Evolutionary conservation across 2,329 filamentous ascomycete genomes (phyloP).

Genomic region (Hymenoscyphus repandus): DNA sequence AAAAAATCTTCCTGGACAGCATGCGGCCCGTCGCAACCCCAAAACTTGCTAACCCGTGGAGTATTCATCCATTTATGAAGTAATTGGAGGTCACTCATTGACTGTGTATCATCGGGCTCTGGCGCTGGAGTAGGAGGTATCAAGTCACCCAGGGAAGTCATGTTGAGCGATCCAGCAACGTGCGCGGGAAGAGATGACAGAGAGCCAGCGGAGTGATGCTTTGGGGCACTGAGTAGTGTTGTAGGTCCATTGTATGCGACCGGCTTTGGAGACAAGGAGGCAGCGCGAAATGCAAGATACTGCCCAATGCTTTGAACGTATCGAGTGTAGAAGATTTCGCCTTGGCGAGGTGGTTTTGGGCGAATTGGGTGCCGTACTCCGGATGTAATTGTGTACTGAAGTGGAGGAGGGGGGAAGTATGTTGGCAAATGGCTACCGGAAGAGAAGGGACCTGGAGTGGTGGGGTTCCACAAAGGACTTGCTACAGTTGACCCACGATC

Average conservation of each 20-base stretch:
- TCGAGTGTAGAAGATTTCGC: constrained; percentile 85
- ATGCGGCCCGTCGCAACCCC: constrained; percentile 61
- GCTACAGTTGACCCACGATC: constrained; percentile 35
- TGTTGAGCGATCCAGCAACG: constrained; percentile 26
- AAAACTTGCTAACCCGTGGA: constrained; percentile 77
- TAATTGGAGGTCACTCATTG: constrained; percentile 56
- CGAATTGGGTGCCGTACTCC: constrained; percentile 79
- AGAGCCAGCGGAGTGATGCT: constrained; percentile 26
- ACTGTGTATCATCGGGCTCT: constrained; percentile 22
- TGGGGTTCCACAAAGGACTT: constrained; percentile 34
- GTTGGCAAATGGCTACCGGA: constrained; percentile 83
- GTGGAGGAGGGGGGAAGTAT: constrained; percentile 79
- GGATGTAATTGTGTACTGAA: constrained; percentile 76
- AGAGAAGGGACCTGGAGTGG: constrained; percentile 62
- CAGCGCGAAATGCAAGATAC: constrained; percentile 84
- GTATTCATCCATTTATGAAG: constrained; percentile 86
- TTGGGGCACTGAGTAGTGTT: constrained; percentile 18
- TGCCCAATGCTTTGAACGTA: constrained; percentile 77
- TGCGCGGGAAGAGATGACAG: constrained; percentile 28
- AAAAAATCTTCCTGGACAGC: constrained; percentile 64
- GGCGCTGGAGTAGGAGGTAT: constrained; percentile 38
- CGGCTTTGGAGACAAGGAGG: constrained; percentile 60
- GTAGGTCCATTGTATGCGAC: constrained; percentile 60
- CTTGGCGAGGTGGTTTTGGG: constrained; percentile 83
- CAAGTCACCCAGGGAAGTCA: constrained; percentile 31